These are phyloP conservation scores for Volvox reticuliferus DNA, from an alignment of 139 green algal species.

Conservation along the genomic window DNA sequence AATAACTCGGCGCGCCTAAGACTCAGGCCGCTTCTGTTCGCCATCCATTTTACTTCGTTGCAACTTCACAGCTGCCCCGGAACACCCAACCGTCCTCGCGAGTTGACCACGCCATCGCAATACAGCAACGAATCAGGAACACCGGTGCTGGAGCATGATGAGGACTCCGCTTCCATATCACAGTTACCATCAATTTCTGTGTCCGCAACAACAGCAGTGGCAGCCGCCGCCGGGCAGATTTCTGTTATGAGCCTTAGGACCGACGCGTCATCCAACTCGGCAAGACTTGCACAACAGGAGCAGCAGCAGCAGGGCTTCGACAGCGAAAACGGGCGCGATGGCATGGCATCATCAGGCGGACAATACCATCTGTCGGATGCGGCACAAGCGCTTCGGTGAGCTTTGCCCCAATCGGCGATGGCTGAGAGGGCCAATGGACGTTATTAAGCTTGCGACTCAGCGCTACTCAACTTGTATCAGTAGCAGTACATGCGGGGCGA, in stretches of 20 bases:
- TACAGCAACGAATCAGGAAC: not conserved
- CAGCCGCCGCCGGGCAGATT: not conserved
- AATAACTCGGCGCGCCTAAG: too few relatives aligned
- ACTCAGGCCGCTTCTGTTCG: too few relatives aligned
- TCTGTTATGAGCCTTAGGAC: not conserved
- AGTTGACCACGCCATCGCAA: not conserved
- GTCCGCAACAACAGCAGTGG: not conserved
- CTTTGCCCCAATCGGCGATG: too few relatives aligned
- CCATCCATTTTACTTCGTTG: too few relatives aligned
- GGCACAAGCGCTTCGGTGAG: not conserved
- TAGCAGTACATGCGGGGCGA: too few relatives aligned
- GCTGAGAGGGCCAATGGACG: too few relatives aligned
- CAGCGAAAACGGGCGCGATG: not conserved
- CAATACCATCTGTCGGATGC: not conserved
- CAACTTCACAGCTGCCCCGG: not conserved
- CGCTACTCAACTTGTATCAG: too few relatives aligned
- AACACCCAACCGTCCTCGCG: not conserved
- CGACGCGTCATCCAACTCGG: not conserved
- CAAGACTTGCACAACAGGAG: not conserved
- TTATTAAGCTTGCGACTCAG: too few relatives aligned
- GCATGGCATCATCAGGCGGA: not conserved
- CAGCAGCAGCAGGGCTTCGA: not conserved
- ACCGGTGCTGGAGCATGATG: not conserved
- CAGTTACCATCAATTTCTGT: not conserved
- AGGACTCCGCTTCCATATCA: not conserved